Evolutionary conservation across 352 stramenopile species (phyloP).

Genomic region (Phytophthora pini): DNA sequence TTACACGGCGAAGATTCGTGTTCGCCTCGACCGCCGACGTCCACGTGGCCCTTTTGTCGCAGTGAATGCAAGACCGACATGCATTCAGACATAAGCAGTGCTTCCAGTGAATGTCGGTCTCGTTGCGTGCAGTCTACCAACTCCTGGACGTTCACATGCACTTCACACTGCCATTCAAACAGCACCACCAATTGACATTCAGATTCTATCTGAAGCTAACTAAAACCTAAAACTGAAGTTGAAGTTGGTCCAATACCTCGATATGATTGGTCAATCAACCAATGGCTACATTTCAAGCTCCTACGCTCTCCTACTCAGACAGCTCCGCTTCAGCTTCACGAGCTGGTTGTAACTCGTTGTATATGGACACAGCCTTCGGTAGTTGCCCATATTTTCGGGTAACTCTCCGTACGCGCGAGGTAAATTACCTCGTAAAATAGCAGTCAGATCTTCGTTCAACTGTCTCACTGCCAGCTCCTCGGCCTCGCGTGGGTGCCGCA

Average conservation of each 20-base stretch:
- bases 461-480: constrained; percentile 54
- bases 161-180: background rate
- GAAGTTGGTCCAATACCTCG: constrained; percentile 13
- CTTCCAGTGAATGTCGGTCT: constrained; percentile 6
- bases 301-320: constrained; percentile 29
- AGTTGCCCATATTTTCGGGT: constrained; percentile 65
- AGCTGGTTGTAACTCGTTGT: constrained; percentile 80
- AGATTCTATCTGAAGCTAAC: background rate
- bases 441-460: constrained; percentile 77
- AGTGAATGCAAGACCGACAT: constrained; percentile 13
- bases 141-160: background rate
- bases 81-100: constrained; percentile 8
- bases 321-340: constrained; percentile 71
- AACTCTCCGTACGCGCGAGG: constrained; percentile 71
- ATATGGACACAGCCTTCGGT: constrained; percentile 64
- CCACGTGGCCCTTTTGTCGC: constrained; percentile 3
- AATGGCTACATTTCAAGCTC: constrained; percentile 11
- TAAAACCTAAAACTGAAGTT: constrained; percentile 11
- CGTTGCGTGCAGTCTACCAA: background rate
- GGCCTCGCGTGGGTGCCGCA: constrained; percentile 55
- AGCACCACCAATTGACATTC: constrained; percentile 1
- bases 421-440: constrained; percentile 62
- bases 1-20: background rate
- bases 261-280: constrained; percentile 2
- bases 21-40: constrained; percentile 1